These are phyloP conservation scores for Pseudogymnoascus sp. DNA, from an alignment of 2,329 filamentous ascomycete genomes.

Conservation along the genomic window DNA sequence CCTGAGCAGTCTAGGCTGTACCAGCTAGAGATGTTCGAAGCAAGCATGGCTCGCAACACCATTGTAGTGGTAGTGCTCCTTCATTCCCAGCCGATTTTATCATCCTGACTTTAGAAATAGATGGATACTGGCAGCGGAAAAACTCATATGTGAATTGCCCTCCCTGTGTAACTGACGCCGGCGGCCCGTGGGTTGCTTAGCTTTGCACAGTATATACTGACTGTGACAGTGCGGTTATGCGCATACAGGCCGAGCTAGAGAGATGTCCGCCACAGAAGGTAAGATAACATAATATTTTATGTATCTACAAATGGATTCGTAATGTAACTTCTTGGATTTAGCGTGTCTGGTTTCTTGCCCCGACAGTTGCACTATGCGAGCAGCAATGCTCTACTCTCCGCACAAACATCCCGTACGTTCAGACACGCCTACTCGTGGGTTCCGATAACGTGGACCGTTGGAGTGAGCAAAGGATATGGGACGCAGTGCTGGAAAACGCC, in stretches of 20 bases:
- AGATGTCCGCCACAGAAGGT: conserved; percentile 48
- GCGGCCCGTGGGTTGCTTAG: neutral
- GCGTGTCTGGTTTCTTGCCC: conserved; percentile 68
- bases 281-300: conserved; percentile 14
- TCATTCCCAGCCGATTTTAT: neutral
- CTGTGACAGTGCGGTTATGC: conserved; percentile 54
- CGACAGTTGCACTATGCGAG: conserved; percentile 58
- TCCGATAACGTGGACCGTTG: conserved; percentile 55
- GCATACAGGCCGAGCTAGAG: conserved; percentile 60
- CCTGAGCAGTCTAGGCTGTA: conserved; percentile 36
- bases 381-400: conserved; percentile 60
- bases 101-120: conserved; percentile 34
- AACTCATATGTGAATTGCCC: conserved; percentile 59
- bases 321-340: conserved; percentile 13
- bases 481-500: conserved; percentile 48
- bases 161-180: neutral
- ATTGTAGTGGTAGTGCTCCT: conserved; percentile 55
- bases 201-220: neutral
- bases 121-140: conserved; percentile 80
- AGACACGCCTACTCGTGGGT: conserved; percentile 48
- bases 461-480: conserved; percentile 54
- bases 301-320: neutral
- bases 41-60: conserved; percentile 61
- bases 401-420: conserved; percentile 49
- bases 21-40: conserved; percentile 69